Conservation (phyloP, 2,329 filamentous ascomycete species). For the Monilinia vaccinii-corymbosi region DNA sequence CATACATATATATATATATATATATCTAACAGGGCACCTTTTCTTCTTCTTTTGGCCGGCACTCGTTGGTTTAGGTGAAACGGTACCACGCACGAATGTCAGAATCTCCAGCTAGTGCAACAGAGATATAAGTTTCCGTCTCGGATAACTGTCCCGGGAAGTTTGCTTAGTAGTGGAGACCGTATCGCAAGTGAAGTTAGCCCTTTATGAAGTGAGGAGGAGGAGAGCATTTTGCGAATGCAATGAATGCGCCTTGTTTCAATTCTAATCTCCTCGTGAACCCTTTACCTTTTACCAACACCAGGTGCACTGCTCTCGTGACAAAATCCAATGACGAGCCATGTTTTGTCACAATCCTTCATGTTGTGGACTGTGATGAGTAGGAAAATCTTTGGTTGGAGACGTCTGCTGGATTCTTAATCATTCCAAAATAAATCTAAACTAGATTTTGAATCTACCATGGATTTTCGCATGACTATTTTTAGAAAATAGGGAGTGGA, state of each 20-base stretch:
- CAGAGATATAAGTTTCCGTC: not conserved
- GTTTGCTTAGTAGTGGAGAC: not conserved
- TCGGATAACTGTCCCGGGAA: too few species aligned
- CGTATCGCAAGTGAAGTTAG: not conserved
- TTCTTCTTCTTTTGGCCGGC: not conserved
- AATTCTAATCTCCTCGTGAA: not conserved
- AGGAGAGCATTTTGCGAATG: not conserved
- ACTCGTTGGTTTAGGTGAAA: not conserved
- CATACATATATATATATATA: too few species aligned
- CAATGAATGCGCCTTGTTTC: not conserved
- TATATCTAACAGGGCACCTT: not conserved
- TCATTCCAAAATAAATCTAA: too few species aligned
- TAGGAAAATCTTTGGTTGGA: too few species aligned
- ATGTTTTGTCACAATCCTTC: not conserved
- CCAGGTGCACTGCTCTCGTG: not conserved
- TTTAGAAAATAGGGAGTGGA: too few species aligned
- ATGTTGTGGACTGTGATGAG: not conserved
- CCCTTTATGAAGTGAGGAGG: not conserved
- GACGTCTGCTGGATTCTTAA: too few species aligned
- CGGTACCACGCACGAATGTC: not conserved
- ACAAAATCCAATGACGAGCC: not conserved
- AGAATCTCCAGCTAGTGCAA: not conserved
- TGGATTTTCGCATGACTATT: too few species aligned
- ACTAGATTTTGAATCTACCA: too few species aligned
- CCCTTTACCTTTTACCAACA: not conserved